phyloP scores from a whole-genome alignment of 75 land plant species.

The Sequoiadendron giganteum region DNA sequence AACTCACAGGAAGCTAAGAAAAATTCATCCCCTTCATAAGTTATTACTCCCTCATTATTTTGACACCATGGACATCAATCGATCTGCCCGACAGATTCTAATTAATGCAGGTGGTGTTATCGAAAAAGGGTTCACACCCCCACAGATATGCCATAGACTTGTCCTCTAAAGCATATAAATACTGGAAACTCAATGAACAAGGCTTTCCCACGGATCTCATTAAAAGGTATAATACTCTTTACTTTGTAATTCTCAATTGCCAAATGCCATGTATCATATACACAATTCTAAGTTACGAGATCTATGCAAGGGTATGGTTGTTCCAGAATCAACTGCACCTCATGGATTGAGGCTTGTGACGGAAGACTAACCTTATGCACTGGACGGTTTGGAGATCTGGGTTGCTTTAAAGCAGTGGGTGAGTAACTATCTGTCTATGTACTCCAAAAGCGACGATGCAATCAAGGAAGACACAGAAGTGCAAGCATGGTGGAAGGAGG shows the following conservation, averaged over 20 bases:
- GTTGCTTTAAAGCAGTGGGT: conserved; percentile 30
- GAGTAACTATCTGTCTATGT: conserved; percentile 23
- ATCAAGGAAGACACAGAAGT: conserved; percentile 33
- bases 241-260: background rate
- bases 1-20: conserved; percentile 32
- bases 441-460: conserved; percentile 16
- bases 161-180: conserved; percentile 16
- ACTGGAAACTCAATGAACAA: conserved; percentile 32
- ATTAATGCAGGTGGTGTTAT: conserved; percentile 31
- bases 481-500: conserved; percentile 43
- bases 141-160: conserved; percentile 27
- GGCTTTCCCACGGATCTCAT: conserved; percentile 32
- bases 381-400: too few species aligned
- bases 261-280: background rate
- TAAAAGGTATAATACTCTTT: conserved; percentile 18
- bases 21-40: conserved; percentile 28
- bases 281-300: background rate
- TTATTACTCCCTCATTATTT: conserved; percentile 25
- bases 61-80: conserved; percentile 45
- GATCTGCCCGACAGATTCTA: conserved; percentile 18
- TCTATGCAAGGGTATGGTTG: conserved; percentile 52
- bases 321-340: conserved; percentile 32
- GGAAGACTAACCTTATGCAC: conserved; percentile 11
- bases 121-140: conserved; percentile 22
- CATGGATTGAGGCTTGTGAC: conserved; percentile 25